Evolutionary conservation across 352 stramenopile species (phyloP), one percentile per base, ranked within the genome.

Genomic region (Globisporangium recalcitrans): DNA sequence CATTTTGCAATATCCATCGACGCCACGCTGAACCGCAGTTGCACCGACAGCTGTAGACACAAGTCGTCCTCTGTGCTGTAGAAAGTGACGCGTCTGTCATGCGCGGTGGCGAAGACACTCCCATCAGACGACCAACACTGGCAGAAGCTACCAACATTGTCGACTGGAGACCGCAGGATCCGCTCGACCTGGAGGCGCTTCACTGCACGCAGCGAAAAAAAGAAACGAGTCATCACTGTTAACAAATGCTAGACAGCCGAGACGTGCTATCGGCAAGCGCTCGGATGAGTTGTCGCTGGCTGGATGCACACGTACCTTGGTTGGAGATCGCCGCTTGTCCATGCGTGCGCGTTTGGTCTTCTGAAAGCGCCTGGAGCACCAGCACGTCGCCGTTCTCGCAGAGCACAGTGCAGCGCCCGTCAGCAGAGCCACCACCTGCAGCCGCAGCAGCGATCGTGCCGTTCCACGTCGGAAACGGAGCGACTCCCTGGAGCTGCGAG

Each of bases 381-480:
- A 81, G 65, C n/a, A 88, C 66, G 36, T 80, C 63, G 38, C 82
- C 82, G 49, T 70, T 75, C 14, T 78, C 77, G 36, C 72, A 63
- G n/a, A 87, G 63, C 24, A 86, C n/a, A 47, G 72, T 91, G 52
- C 77, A 78, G 14, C 74, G 44, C 24, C 58, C 49, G 3, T 10
- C 19, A 7, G 26, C 27, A 40, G 8, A 2, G 2, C 26, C 63
- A 14, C 46, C 40, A 6, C 42, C 11, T 22, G 24, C 52, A 11
- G 44, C 4, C 0, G 69, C 62, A 8, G 70, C 51, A 7, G 64
- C 63, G 0, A 88, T 40, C 48, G 78, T 79, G 21, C 79, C 74
- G 56, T 91, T 85, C 79, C 79, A 91, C 44, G 72, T 73, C 8
- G 82, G 69, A 36, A 83, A 86, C 10, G 79, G 78, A n/a, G 63